phyloP scores from a whole-genome alignment of 148 eudicot genomes.

The Nyssa sinensis region DNA sequence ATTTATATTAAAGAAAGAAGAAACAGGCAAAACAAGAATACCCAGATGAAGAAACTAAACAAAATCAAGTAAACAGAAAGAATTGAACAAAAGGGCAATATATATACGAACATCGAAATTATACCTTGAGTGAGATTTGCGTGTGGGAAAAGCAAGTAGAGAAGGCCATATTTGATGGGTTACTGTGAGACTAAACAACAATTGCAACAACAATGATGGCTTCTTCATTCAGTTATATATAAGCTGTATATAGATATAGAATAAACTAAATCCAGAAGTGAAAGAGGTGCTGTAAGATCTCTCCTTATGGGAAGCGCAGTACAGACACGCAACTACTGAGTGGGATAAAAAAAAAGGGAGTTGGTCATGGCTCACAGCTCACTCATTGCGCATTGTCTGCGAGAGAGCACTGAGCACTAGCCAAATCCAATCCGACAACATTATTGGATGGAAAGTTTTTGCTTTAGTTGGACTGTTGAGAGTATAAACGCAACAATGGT shows the following conservation, averaged over 20 bases:
- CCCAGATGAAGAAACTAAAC: neutral
- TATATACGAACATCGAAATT: too few species aligned
- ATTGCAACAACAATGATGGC: neutral
- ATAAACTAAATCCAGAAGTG: neutral
- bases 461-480: neutral
- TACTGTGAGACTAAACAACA: slow-evolving; percentile 1
- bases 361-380: neutral
- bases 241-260: neutral
- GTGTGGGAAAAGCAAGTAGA: slow-evolving; percentile 44
- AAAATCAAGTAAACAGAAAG: neutral
- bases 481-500: neutral
- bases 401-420: neutral
- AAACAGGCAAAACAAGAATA: neutral
- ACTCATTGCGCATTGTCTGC: neutral
- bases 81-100: neutral
- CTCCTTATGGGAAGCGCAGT: neutral
- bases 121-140: slow-evolving; percentile 44
- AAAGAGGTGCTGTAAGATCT: neutral
- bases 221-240: slow-evolving; percentile 18
- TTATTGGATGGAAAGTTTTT: neutral
- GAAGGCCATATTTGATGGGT: slow-evolving; percentile 46
- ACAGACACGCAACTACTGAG: neutral
- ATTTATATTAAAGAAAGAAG: neutral
- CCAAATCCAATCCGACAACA: slow-evolving; percentile 4
- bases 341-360: neutral